Conservation (phyloP, 345 rosid species). For the Citrus sp. region DNA sequence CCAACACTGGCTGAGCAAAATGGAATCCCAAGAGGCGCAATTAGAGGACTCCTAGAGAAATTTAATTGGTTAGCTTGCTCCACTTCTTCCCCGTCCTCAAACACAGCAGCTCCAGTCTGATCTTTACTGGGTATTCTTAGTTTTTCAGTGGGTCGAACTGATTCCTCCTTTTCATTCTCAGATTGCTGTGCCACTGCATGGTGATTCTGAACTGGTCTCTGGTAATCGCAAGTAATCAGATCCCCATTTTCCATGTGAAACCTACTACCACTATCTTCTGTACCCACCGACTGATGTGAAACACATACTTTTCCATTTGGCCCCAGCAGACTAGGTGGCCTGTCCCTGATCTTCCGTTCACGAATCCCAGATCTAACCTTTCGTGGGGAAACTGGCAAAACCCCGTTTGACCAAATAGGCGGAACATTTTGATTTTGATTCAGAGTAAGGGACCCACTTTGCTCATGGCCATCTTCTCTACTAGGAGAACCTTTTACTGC, state of each 20-base stretch:
- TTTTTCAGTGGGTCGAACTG: constrained; percentile 36
- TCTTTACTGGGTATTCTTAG: constrained; percentile 34
- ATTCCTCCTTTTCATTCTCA: constrained; percentile 46
- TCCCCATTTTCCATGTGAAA: constrained; percentile 57
- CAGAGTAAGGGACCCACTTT: constrained; percentile 40
- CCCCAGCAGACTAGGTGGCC: constrained; percentile 83
- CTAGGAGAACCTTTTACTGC: constrained; percentile 33
- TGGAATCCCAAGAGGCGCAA: constrained; percentile 83
- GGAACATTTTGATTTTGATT: constrained; percentile 53
- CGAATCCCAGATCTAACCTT: constrained; percentile 66
- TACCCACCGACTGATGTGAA: constrained; percentile 45
- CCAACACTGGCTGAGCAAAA: constrained; percentile 66
- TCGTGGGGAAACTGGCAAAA: constrained; percentile 61
- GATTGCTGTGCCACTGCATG: constrained; percentile 50
- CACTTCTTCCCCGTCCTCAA: constrained; percentile 54
- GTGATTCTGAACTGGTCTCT: constrained; percentile 51
- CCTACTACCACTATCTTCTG: constrained; percentile 48
- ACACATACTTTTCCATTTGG: constrained; percentile 72
- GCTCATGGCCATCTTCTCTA: constrained; percentile 60
- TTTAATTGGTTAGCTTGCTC: constrained; percentile 37
- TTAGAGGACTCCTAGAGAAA: constrained; percentile 48
- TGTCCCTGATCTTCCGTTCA: constrained; percentile 62
- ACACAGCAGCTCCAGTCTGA: constrained; percentile 29
- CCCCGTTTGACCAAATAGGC: constrained; percentile 72
- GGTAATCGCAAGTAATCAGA: constrained; percentile 59